Conservation (phyloP, 2,329 filamentous ascomycete species). For the Aureobasidium sp. region DNA sequence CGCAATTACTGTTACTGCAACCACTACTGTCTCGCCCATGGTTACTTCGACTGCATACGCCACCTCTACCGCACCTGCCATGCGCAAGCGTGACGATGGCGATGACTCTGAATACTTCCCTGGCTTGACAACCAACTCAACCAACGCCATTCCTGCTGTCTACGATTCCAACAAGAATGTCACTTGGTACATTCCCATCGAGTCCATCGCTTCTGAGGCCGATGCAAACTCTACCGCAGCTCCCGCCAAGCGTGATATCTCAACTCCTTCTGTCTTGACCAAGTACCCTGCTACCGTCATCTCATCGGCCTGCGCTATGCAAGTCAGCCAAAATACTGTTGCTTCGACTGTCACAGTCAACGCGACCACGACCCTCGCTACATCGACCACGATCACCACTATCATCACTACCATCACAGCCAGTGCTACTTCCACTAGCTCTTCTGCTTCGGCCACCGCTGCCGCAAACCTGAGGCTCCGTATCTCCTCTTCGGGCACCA, state of each 20-base stretch:
- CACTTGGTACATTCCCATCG: conserved; percentile 5
- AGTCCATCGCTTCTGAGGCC: background rate
- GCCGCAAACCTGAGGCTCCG: background rate
- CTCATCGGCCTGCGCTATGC: conserved; percentile 16
- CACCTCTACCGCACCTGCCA: conserved; percentile 1
- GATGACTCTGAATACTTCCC: background rate
- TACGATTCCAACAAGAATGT: conserved; percentile 4
- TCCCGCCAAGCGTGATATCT: conserved; percentile 3
- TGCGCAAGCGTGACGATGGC: conserved; percentile 1
- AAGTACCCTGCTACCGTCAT: conserved; percentile 17
- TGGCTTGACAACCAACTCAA: conserved; percentile 2
- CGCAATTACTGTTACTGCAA: background rate
- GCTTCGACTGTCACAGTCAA: background rate
- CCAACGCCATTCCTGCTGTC: background rate
- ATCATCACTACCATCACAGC: background rate
- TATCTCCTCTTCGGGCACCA: background rate
- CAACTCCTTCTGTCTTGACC: conserved; percentile 15
- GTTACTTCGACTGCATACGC: background rate
- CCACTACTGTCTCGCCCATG: background rate
- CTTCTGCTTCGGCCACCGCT: background rate
- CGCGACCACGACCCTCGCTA: background rate
- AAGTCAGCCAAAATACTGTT: background rate
- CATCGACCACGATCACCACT: background rate
- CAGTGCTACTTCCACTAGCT: background rate
- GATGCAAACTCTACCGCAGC: background rate